Base-by-base conservation (phyloP, 768 basidiomycete species). In the Suillus subaureus region DNA sequence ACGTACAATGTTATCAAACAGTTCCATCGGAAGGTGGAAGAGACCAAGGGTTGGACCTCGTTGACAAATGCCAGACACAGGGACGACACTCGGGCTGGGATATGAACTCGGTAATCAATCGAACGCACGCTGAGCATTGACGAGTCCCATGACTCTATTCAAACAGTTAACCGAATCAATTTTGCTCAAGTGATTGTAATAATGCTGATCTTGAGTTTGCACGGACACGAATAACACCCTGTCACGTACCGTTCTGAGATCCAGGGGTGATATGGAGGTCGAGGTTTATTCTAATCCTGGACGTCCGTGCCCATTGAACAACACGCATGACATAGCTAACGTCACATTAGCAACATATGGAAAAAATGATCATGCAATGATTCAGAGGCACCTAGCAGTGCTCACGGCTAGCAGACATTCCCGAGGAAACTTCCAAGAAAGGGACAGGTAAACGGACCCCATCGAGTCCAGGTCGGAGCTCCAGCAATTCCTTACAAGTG, bases 291-390 rank as follows among this genome's bases (percentile, higher is more conserved):
- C 94, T 84, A n/a, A 96, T 70, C 1, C 94, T 94, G 74, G 96
- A 96, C 77, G 96, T 96, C 61, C 94, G 82, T 16, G 88, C 88
- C 94, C 94, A 96, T 4, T 80, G 83, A 45, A 96, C 79, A 55
- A 90, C 6, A n/a, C 21, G 5, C 31, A 12, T 31, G 54, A n/a
- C n/a, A n/a, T n/a, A 55, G 54, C 54, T 35, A 35, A 35, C 33
- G 2, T 12, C 21, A 55, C 6, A 35, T 55, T 21, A 55, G 26
- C 18, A 43, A 42, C 61, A 35, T 57, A 7, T 51, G 23, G 13
- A 26, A 16, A 49, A 37, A 7, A 56, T 18, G 5, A 31, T 45
- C 67, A 35, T 67, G 64, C 45, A 62, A n/a, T 33, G 21, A 33
- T n/a, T 33, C 54, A n/a, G 33, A 40, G 56, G 57, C 2, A 11